Conservation (phyloP, 2,329 filamentous ascomycete species). For the Bipolaris oryzae region DNA sequence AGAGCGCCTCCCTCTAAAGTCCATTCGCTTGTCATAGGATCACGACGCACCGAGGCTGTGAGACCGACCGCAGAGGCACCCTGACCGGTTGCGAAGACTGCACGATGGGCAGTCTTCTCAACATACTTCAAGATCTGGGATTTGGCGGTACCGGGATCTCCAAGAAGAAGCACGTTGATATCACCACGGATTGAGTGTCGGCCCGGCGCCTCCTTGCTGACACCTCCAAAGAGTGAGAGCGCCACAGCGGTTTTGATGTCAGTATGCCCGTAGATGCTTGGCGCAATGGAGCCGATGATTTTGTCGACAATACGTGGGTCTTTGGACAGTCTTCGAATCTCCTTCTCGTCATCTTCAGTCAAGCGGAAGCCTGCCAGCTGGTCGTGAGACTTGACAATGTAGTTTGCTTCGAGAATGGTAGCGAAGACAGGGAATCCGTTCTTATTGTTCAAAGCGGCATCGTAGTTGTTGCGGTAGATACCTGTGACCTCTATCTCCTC, state of each 20-base stretch:
- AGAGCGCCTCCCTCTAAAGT: slow-evolving; percentile 94
- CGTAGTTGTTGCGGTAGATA: slow-evolving; percentile 97
- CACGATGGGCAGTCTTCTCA: slow-evolving; percentile 94
- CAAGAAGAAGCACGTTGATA: slow-evolving; percentile 95
- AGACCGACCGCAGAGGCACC: slow-evolving; percentile 97
- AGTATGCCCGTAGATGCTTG: slow-evolving; percentile 94
- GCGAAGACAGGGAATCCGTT: slow-evolving; percentile 99
- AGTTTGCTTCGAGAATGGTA: slow-evolving; percentile 96
- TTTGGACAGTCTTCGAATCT: slow-evolving; percentile 84
- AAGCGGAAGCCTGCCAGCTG: slow-evolving; percentile 95
- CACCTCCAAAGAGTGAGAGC: slow-evolving; percentile 91
- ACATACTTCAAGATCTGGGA: slow-evolving; percentile 97
- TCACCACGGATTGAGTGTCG: slow-evolving; percentile 92
- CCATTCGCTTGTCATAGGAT: slow-evolving; percentile 96
- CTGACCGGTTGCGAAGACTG: slow-evolving; percentile 96
- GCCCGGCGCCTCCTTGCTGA: slow-evolving; percentile 87
- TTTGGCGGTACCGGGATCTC: slow-evolving; percentile 97
- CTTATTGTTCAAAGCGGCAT: slow-evolving; percentile 96
- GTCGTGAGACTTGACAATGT: slow-evolving; percentile 95
- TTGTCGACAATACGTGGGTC: slow-evolving; percentile 93
- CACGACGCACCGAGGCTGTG: slow-evolving; percentile 92
- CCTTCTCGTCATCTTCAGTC: slow-evolving; percentile 91
- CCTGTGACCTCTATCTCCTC: slow-evolving; percentile 98
- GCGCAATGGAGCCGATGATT: slow-evolving; percentile 89
- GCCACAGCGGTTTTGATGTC: slow-evolving; percentile 98